A percentile compares a stretch with the other conserved stretches of the same genome.
These are phyloP conservation scores for Fusarium verrucosum DNA, from an alignment of 2,329 filamentous ascomycete genomes.

Conservation along the genomic window DNA sequence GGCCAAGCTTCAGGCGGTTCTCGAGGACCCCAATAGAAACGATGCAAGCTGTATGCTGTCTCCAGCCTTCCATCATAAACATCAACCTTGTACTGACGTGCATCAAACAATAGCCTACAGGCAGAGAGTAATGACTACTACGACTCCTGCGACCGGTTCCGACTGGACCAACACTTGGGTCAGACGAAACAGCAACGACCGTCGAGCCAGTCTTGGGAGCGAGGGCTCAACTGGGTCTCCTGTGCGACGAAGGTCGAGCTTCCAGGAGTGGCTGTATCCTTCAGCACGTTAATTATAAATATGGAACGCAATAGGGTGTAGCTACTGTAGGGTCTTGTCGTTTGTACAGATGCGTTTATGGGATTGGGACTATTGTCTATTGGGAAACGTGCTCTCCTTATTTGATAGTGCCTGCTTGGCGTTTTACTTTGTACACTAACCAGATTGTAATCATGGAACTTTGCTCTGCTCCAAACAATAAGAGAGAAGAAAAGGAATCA, in stretches of 20 bases:
- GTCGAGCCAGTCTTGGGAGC: conserved; percentile 26
- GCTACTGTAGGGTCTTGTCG: no score
- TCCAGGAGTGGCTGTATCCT: conserved; percentile 34
- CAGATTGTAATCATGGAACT: neutral
- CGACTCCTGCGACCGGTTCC: conserved; percentile 16
- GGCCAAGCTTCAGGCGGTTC: conserved; percentile 33
- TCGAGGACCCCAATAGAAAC: conserved; percentile 29
- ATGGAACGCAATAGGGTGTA: no score
- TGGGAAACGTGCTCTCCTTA: neutral
- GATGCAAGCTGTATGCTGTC: conserved; percentile 14
- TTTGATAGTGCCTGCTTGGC: neutral
- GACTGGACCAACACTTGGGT: conserved; percentile 31
- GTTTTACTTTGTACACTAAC: neutral
- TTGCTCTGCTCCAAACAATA: neutral
- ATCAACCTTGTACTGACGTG: neutral
- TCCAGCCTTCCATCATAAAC: fast-evolving
- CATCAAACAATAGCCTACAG: conserved; percentile 8
- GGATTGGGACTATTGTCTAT: neutral
- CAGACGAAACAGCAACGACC: conserved; percentile 28
- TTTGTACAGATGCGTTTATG: neutral
- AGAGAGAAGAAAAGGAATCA: neutral
- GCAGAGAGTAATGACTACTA: conserved; percentile 34
- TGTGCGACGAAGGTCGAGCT: conserved; percentile 29
- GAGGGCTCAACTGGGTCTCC: conserved; percentile 20
- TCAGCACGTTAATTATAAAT: conserved; percentile 23